phyloP scores from a whole-genome alignment of 2,329 filamentous ascomycete genomes.

The Pleurostoma richardsiae region DNA sequence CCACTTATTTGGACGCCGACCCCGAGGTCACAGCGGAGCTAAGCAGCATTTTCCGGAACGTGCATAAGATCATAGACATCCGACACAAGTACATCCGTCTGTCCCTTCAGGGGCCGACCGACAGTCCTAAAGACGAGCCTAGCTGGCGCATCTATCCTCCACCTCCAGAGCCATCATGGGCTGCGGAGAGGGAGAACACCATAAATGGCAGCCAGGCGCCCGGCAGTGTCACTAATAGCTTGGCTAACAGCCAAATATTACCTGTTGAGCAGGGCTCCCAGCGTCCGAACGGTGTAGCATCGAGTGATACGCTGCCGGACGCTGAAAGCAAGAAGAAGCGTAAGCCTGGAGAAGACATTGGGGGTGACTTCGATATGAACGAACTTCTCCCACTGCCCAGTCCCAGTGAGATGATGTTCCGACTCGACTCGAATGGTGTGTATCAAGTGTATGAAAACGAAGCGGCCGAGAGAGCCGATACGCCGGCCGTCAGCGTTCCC shows the following conservation, averaged over 20 bases:
- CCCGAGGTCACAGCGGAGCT: conserved; percentile 80
- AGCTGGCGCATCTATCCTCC: conserved; percentile 87
- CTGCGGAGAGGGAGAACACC: conserved; percentile 41
- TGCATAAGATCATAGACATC: conserved; percentile 83
- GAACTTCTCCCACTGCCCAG: conserved; percentile 72
- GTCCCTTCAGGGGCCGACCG: conserved; percentile 73
- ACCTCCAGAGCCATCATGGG: conserved; percentile 88
- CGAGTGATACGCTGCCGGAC: conserved; percentile 24
- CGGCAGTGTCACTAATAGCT: conserved; percentile 34
- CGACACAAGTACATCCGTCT: conserved; percentile 84
- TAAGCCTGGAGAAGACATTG: conserved; percentile 86
- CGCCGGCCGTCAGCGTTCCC: conserved; percentile 77
- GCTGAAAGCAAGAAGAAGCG: conserved; percentile 49
- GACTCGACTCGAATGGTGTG: conserved; percentile 77
- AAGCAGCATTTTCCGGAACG: conserved; percentile 80
- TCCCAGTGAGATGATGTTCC: conserved; percentile 66
- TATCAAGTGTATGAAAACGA: conserved; percentile 85
- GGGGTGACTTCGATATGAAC: conserved; percentile 83
- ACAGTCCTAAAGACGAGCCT: conserved; percentile 83
- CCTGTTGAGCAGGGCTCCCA: conserved; percentile 21
- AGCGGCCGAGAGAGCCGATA: conserved; percentile 54
- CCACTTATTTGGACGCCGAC: conserved; percentile 66
- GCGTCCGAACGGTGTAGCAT: conserved; percentile 11
- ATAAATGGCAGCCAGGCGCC: conserved; percentile 21
- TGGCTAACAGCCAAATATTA: conserved; percentile 40